A percentile compares a stretch with the other conserved stretches of the same genome.
Conservation (phyloP, 2,329 filamentous ascomycete species). For the Simplicillium aogashimaense region DNA sequence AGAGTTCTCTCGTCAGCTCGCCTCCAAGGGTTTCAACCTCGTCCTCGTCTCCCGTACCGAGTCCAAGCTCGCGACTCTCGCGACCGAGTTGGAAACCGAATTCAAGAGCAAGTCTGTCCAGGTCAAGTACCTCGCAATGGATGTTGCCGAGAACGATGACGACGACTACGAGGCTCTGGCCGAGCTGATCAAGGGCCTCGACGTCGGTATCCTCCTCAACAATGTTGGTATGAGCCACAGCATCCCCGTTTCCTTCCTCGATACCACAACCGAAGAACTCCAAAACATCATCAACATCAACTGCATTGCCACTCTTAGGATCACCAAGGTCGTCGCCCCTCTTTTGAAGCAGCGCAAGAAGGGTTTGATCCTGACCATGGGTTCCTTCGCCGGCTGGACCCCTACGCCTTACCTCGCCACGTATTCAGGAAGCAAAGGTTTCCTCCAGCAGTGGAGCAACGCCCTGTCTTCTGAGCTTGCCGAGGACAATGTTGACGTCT, state of each 20-base stretch:
- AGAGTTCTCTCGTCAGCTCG: conserved; percentile 87
- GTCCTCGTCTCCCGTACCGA: conserved; percentile 92
- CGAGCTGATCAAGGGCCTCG: conserved; percentile 58
- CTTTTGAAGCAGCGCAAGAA: conserved; percentile 75
- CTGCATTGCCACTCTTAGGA: conserved; percentile 79
- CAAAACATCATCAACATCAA: conserved; percentile 91
- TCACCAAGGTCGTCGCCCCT: conserved; percentile 77
- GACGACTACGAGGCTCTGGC: conserved; percentile 69
- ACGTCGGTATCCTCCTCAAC: conserved; percentile 85
- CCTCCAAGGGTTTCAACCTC: conserved; percentile 86
- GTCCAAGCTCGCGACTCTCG: conserved; percentile 74
- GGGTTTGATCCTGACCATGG: conserved; percentile 93
- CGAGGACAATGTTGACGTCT: conserved; percentile 73
- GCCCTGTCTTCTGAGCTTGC: conserved; percentile 77
- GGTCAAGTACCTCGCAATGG: conserved; percentile 79
- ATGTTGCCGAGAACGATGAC: conserved; percentile 74
- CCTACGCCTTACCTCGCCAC: conserved; percentile 89
- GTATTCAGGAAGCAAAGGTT: conserved; percentile 96
- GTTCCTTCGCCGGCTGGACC: conserved; percentile 86
- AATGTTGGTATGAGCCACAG: conserved; percentile 93
- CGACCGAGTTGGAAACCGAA: conserved; percentile 63
- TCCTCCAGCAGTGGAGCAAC: conserved; percentile 92
- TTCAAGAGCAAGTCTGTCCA: conserved; percentile 52
- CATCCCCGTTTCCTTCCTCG: conserved; percentile 81
- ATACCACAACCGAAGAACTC: conserved; percentile 72